These are phyloP conservation scores for Paragyromitra xinjiangensis DNA, from an alignment of 495 filamentous ascomycete species.

Conservation along the genomic window DNA sequence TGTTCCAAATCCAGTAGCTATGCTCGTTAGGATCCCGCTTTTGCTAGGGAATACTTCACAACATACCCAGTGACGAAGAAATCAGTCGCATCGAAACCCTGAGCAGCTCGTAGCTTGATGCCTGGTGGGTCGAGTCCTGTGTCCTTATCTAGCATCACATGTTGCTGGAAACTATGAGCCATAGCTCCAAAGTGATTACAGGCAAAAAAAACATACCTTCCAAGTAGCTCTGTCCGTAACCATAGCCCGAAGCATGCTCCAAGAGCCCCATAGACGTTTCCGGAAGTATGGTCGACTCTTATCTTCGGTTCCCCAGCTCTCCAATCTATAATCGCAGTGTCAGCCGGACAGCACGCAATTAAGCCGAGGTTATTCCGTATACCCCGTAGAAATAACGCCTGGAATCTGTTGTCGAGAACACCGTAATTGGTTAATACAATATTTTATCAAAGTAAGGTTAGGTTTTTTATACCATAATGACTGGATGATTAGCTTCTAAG, in stretches of 20 bases:
- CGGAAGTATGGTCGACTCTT: conserved; percentile 87
- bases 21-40: conserved; percentile 59
- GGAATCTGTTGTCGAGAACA: conserved; percentile 61
- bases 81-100: conserved; percentile 98
- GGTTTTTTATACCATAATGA: conserved; percentile 77
- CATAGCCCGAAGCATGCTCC: conserved; percentile 96
- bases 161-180: conserved; percentile 62
- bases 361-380: conserved; percentile 26
- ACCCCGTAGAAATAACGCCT: conserved; percentile 93
- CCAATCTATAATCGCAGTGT: conserved; percentile 62
- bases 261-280: conserved; percentile 93
- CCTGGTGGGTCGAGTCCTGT: conserved; percentile 92
- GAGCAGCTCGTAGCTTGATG: conserved; percentile 91
- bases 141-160: conserved; percentile 93
- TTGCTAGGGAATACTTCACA: background rate
- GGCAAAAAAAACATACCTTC: conserved; percentile 64
- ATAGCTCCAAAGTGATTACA: background rate
- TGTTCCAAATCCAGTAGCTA: conserved; percentile 99
- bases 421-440: conserved; percentile 10
- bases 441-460: background rate
- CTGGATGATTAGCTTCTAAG: conserved; percentile 80
- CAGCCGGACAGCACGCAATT: conserved; percentile 24
- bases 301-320: conserved; percentile 91
- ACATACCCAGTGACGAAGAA: conserved; percentile 76
- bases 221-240: conserved; percentile 91